Base-by-base conservation (phyloP, 352 stramenopile genomes). In the Plasmopara halstedii region DNA sequence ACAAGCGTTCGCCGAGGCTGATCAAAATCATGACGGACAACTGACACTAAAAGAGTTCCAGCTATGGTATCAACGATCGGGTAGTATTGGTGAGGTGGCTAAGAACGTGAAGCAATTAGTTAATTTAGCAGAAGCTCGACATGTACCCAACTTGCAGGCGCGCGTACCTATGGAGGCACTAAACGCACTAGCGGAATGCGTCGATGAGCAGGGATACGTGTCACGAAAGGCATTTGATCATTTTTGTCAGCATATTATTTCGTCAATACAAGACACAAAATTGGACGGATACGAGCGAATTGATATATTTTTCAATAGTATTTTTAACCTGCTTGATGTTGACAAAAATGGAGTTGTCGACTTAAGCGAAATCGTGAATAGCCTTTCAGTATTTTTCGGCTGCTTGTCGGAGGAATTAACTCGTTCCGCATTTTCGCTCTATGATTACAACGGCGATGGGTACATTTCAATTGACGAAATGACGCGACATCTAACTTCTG, bases 41-140 rank as follows among this genome's bases (percentile, higher is more conserved):
- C 43, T 95, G 18, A 88, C 81, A 27, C 71, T 91, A 35, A 68
- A 85, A 32, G 85, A 95, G 60, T 95, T 95, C 42, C 67, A 91
- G 43, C 53, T 70, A 15, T 95, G 85, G 85, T 95, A 93, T 45
- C 65, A 79, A 29, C 73, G 83, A 42, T 67, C 75, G 9, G 73
- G 75, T 39, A 73, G 74, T 0, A 86, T 87, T 29, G 77, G 73
- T 7, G 73, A 85, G 46, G 70, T 87, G 17, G 78, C 76, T 3
- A 89, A 89, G 40, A 81, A 85, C 41, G 78, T 73, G 19, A 70
- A 89, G 43, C 71, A 91, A 39, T 67, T 88, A 32, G 85, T 94
- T 34, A 88, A 67, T 32, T 54, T 93, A 23, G 64, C 73, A 2
- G 67, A 85, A 51, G 79, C 85, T 1, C 62, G 67, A 1, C 64